Evolutionary conservation across 1,139 yeast species (phyloP), one percentile per base, ranked within the genome.

Genomic region (Zygosaccharomyces pseudobailii): DNA sequence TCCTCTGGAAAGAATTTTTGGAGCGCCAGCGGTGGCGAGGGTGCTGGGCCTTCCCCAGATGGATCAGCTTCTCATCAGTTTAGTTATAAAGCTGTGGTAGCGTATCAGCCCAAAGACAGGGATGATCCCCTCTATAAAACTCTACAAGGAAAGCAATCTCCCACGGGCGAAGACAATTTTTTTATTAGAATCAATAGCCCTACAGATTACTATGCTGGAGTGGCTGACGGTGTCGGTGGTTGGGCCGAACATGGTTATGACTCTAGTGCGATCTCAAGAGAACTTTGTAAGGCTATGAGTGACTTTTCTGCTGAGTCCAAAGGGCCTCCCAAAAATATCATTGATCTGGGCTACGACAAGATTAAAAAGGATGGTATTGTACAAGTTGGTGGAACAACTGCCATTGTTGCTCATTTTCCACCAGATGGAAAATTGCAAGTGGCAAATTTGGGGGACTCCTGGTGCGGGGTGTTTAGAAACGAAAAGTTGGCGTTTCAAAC

Each of bases 221-320:
- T 92, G 1, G 92, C 97, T 3, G 98, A 92, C 67, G 98, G 98
- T 19, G 97, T 92, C 5, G 97, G 97, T 17, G 97, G 97, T 1
- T 92, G 97, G 97, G 79, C 88, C 2, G 92, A 87, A 55, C 83
- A 87, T 36, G 97, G 97, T 0, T 86, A 82, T 57, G 97, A 90
- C 64, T 87, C 96, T 2, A 79, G 85, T 50, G 90, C 90, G 6
- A 84, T 85, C 40, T 80, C 87, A 10, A 71, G 90, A 57, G 90
- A 84, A 58, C 67, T 84, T 42, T 83, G 89, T 55, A 66, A 66
- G 13, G 66, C 75, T 5, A 69, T 75, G 49, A 62, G 65, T 2
- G 55, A 60, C 10, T 50, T 61, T 10, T 45, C 55, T 3, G 36
- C 48, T 25, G 65, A 65, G 43, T 48, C 59, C 9, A 40, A 45